These are phyloP conservation scores for Wickerhamomyces rabaulensis DNA, from an alignment of 805 yeast species.

Conservation along the genomic window DNA sequence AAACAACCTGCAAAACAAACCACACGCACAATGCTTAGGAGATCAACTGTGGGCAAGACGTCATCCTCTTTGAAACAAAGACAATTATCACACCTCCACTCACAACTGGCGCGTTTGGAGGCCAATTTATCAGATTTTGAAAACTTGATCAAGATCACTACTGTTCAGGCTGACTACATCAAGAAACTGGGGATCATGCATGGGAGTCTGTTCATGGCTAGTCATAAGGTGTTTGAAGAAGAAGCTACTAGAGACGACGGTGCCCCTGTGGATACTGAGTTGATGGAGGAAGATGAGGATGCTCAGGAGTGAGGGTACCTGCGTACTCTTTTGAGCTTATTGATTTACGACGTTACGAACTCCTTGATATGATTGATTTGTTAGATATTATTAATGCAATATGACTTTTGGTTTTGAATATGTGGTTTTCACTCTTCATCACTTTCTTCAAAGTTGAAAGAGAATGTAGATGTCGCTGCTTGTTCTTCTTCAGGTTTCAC, in stretches of 20 bases:
- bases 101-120: constrained; percentile 51
- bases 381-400: too few species aligned
- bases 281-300: neutral
- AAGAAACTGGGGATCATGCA: constrained; percentile 52
- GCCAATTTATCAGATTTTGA: constrained; percentile 51
- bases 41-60: constrained; percentile 15
- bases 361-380: too few species aligned
- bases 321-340: too few species aligned
- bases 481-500: constrained; percentile 4
- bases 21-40: constrained; percentile 9
- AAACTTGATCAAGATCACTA: constrained; percentile 42
- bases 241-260: constrained; percentile 17
- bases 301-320: too few species aligned
- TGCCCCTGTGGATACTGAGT: neutral
- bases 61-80: constrained; percentile 30
- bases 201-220: constrained; percentile 39
- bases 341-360: neutral
- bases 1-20: too few species aligned
- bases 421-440: constrained; percentile 20
- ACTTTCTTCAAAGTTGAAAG: constrained; percentile 23
- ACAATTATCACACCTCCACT: constrained; percentile 45
- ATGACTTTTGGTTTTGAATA: too few species aligned
- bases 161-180: constrained; percentile 47
- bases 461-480: constrained; percentile 9
- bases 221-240: constrained; percentile 25